Evolutionary conservation across 164 flowering plant species (phyloP).

Genomic region (Protea cynaroides): DNA sequence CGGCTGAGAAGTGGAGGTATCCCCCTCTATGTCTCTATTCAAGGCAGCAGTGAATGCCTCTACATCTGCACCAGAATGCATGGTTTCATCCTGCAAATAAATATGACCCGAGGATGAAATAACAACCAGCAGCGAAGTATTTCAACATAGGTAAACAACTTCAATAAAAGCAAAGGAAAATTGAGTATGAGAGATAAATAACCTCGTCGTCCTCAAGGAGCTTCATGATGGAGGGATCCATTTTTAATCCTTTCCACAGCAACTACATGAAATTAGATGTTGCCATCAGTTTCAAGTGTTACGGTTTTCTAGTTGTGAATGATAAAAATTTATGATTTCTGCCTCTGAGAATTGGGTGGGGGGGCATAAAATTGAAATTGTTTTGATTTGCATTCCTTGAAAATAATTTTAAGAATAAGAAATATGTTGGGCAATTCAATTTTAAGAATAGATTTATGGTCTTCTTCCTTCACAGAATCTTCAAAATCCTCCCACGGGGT

Average conservation of each 20-base stretch:
- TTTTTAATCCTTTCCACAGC: background rate
- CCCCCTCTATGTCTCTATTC: conserved; percentile 81
- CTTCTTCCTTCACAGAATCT: too few relatives aligned
- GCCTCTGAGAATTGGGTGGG: too few relatives aligned
- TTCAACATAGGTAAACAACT: background rate
- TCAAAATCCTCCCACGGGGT: too few relatives aligned
- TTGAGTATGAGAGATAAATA: conserved; percentile 7
- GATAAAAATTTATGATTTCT: too few relatives aligned
- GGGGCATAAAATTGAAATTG: too few relatives aligned
- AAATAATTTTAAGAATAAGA: too few relatives aligned
- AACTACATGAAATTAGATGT: too few relatives aligned
- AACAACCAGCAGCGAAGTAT: background rate
- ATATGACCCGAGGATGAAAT: background rate
- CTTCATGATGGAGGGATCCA: conserved; percentile 90
- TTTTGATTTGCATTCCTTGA: too few relatives aligned
- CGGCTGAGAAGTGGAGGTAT: conserved; percentile 36
- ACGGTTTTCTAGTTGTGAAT: too few relatives aligned
- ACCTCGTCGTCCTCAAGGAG: conserved; percentile 95
- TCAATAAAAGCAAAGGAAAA: background rate
- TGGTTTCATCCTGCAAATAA: conserved; percentile 60
- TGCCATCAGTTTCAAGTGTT: too few relatives aligned
- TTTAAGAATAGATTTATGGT: too few relatives aligned
- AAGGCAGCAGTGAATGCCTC: conserved; percentile 91
- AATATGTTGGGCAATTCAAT: too few relatives aligned
- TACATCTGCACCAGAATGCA: conserved; percentile 92